These are phyloP conservation scores for Lentinula edodes DNA, from an alignment of 768 basidiomycete genomes.

Conservation along the genomic window DNA sequence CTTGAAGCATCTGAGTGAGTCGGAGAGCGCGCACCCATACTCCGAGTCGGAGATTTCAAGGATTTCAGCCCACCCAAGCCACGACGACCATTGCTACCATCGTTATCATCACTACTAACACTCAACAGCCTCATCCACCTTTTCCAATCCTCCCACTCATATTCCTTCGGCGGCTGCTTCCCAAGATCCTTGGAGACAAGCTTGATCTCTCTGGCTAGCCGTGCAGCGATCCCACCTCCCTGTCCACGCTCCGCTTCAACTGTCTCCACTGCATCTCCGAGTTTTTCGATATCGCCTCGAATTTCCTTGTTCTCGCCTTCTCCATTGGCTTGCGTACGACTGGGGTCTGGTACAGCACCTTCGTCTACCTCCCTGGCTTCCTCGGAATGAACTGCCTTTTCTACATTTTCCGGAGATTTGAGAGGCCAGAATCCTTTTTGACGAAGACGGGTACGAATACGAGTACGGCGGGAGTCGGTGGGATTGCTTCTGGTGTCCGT, in stretches of 20 bases:
- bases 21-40: not conserved
- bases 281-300: constrained; percentile 19
- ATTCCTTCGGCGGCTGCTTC: constrained; percentile 20
- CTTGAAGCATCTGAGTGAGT: not conserved
- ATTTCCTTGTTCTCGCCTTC: constrained; percentile 7
- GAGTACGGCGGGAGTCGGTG: no score
- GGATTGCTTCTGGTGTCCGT: not conserved
- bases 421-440: constrained; percentile 1
- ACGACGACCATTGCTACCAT: not conserved
- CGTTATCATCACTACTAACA: constrained; percentile 11
- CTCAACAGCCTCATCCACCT: constrained; percentile 25
- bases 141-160: constrained; percentile 33
- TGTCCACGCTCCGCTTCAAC: constrained; percentile 21
- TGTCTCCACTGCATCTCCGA: constrained; percentile 30
- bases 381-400: not conserved
- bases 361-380: constrained; percentile 4
- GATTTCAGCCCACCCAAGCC: not conserved
- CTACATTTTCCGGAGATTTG: not conserved
- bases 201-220: constrained; percentile 24
- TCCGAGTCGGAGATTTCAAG: constrained; percentile 5
- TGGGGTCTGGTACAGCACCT: not conserved
- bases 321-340: not conserved
- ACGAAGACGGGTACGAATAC: not conserved
- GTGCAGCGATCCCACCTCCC: constrained; percentile 20
- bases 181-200: constrained; percentile 24